phyloP scores from a whole-genome alignment of 2,329 filamentous ascomycete genomes.

The Diaporthe nobilis region DNA sequence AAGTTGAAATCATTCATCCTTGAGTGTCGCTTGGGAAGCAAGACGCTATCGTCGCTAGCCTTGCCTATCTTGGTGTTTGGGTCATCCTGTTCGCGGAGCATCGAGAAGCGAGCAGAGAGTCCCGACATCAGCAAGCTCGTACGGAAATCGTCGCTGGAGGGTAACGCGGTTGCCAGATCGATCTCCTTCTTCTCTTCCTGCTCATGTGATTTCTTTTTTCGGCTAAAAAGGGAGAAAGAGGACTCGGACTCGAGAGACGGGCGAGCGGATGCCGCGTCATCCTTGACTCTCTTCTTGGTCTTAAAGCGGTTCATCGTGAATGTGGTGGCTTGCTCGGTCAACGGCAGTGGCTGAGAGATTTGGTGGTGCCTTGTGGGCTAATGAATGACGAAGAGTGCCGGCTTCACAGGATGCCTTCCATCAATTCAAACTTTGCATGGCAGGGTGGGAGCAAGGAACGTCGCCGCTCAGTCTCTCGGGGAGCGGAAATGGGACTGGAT shows the following conservation, averaged over 20 bases:
- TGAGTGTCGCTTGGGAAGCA: constrained; percentile 86
- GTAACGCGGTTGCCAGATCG: constrained; percentile 81
- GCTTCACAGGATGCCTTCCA: constrained; percentile 35
- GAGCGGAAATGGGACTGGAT: neutral
- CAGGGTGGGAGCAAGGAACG: constrained; percentile 1
- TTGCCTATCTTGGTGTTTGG: constrained; percentile 91
- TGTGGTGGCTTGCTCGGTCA: constrained; percentile 30
- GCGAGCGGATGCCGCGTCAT: constrained; percentile 60
- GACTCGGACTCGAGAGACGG: constrained; percentile 68
- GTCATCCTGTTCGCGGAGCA: constrained; percentile 95
- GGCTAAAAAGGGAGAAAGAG: constrained; percentile 69
- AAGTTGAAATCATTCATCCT: constrained; percentile 79
- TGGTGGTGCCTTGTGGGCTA: constrained; percentile 7
- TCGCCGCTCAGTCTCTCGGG: neutral
- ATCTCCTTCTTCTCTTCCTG: constrained; percentile 75
- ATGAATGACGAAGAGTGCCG: neutral
- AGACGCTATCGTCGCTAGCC: constrained; percentile 93
- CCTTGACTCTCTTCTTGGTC: constrained; percentile 78
- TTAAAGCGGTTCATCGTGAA: constrained; percentile 82
- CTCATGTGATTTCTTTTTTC: constrained; percentile 67
- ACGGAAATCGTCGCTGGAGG: constrained; percentile 89
- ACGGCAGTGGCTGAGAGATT: neutral
- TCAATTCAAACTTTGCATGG: constrained; percentile 29
- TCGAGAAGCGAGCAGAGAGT: constrained; percentile 94
- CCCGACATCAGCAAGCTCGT: constrained; percentile 97